These are phyloP conservation scores for Sarocladiaceae sp. DNA, from an alignment of 2,329 filamentous ascomycete species.

Conservation along the genomic window DNA sequence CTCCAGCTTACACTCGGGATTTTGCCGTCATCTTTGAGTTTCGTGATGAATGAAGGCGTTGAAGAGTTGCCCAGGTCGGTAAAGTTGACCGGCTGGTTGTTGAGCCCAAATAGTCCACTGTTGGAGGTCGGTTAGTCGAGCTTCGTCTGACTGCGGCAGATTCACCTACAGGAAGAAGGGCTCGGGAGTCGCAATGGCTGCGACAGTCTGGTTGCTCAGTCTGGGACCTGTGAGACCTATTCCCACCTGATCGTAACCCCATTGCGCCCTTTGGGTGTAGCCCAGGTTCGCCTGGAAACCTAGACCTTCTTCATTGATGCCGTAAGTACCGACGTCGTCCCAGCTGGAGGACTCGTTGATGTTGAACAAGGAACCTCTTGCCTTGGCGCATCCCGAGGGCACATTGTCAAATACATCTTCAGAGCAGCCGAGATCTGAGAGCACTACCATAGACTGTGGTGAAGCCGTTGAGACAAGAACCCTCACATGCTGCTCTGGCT, in stretches of 20 bases:
- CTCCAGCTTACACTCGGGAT: constrained; percentile 7
- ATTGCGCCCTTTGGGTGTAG: not conserved
- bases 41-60: not conserved
- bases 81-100: constrained; percentile 6
- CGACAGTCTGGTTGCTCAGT: constrained; percentile 1
- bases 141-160: not conserved
- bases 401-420: not conserved
- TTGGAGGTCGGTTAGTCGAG: not conserved
- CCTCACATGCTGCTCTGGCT: constrained; percentile 2
- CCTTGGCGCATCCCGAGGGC: not conserved
- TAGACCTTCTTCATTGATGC: constrained; percentile 1
- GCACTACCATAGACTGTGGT: constrained; percentile 2
- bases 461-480: constrained; percentile 1
- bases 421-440: not conserved
- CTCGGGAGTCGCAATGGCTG: not conserved
- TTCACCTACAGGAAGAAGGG: not conserved
- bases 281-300: constrained; percentile 4
- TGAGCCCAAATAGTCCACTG: constrained; percentile 2
- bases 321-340: not conserved
- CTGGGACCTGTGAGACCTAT: not conserved
- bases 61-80: constrained; percentile 1
- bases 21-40: not conserved
- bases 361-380: constrained; percentile 1
- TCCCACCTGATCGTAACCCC: constrained; percentile 1
- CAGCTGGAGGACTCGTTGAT: not conserved